Evolutionary conservation across 164 flowering plant species (phyloP).

Genomic region (Vitis amurensis): DNA sequence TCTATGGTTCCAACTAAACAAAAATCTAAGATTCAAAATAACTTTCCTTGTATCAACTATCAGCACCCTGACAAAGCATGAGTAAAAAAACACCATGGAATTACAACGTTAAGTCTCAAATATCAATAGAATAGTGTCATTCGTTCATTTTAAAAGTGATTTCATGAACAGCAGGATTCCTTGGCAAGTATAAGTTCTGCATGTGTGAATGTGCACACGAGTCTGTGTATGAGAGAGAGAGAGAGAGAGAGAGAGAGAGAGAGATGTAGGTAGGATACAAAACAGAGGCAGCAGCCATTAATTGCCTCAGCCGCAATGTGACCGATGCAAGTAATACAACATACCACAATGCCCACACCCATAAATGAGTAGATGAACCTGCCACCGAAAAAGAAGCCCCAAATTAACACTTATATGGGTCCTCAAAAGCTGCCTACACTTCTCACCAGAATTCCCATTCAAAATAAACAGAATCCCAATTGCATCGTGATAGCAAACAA

Average conservation of each 20-base stretch:
- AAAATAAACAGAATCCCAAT: background rate
- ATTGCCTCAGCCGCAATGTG: conserved; percentile 73
- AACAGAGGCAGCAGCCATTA: conserved; percentile 80
- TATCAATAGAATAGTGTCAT: background rate
- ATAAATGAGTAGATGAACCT: conserved; percentile 84
- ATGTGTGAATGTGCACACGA: too few species aligned
- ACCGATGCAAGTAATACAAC: conserved; percentile 63
- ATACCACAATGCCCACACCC: conserved; percentile 65
- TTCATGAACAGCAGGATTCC: background rate
- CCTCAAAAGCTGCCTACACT: background rate
- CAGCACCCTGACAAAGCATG: background rate
- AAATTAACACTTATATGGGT: conserved; percentile 2
- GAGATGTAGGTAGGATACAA: conserved; percentile 53
- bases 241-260: background rate
- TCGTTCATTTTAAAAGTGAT: background rate
- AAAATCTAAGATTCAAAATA: background rate
- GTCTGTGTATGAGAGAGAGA: too few species aligned
- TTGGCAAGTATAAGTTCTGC: background rate
- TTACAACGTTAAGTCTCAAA: background rate
- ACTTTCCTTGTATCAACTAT: background rate
- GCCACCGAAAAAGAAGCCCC: conserved; percentile 21
- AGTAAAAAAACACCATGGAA: background rate
- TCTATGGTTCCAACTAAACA: background rate
- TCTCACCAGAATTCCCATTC: background rate
- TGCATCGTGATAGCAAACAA: background rate